Percentiles rank a stretch among this genome's conserved stretches.
These are phyloP conservation scores for Diaporthe citri DNA, from an alignment of 2,329 filamentous ascomycete genomes.

Conservation along the genomic window DNA sequence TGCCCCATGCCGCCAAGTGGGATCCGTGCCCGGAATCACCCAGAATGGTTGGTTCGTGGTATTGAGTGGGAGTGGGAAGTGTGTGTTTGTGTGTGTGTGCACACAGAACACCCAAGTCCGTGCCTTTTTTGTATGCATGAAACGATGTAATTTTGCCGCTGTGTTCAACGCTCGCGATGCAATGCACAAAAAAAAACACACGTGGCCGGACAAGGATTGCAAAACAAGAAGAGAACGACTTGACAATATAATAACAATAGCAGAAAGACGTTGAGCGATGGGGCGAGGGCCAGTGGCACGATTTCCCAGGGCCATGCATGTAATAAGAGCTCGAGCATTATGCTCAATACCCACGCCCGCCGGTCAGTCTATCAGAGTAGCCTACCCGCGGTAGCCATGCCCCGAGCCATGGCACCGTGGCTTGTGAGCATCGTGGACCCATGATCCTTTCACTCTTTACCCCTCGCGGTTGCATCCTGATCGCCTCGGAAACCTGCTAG, in stretches of 20 bases:
- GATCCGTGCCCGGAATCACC: background rate
- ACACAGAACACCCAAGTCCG: background rate
- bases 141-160: conserved; percentile 1
- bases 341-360: background rate
- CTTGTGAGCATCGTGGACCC: background rate
- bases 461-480: conserved; percentile 5
- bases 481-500: background rate
- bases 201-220: conserved; percentile 15
- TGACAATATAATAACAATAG: background rate
- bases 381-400: background rate
- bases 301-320: conserved; percentile 1
- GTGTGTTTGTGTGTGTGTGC: background rate
- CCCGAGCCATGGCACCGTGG: background rate
- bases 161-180: background rate
- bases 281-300: background rate
- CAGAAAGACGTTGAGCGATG: background rate
- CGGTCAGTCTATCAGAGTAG: background rate
- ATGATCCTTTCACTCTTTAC: background rate
- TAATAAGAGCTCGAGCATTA: conserved; percentile 16
- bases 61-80: background rate
- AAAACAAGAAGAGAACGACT: background rate
- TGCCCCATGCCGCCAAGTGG: conserved; percentile 7
- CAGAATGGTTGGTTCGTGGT: background rate
- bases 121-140: conserved; percentile 20
- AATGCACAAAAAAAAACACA: background rate